Evolutionary conservation across 2,329 filamentous ascomycete genomes (phyloP), one percentile per base, ranked within the genome.

Genomic region (Aureobasidium melanogenum): DNA sequence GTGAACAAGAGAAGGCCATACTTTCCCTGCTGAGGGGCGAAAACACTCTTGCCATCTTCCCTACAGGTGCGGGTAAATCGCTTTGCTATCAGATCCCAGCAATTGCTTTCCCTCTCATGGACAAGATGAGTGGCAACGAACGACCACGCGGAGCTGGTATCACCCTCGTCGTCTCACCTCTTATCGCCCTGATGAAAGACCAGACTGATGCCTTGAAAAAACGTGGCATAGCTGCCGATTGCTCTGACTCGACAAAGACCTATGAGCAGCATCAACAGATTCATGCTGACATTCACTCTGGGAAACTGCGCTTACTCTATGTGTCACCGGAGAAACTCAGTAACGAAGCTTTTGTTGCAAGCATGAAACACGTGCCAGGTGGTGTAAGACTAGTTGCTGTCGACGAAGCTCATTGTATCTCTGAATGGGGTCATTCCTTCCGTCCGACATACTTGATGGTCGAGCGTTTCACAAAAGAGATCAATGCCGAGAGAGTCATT

Each of bases 161-260:
- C 63, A 84, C 80, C 1, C 75, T 84, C 6, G 79, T 84, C 2
- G 79, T 84, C 1, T 84, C 80, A 0, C 81, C 81, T 0, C 69
- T 84, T 3, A 81, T 84, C 56, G 81, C 81, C 1, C 67, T 84
- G 58, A 84, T 84, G 82, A 84, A 84, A 66, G 82, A 85, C 63
- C 83, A 85, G 64, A 81, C 83, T 0, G 82, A 85, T 64, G 77
- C 79, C 1, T 72, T 85, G 22, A 72, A 76, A 50, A 73, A 73
- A 10, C 75, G 77, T 30, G 78, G 78, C 0, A 77, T 85, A 10
- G 66, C 76, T 10, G 83, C 82, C 9, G 82, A 81, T 2, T 79
- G 77, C 7, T 71, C 84, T 12, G 81, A 85, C 66, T 85, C 82
- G 0, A 81, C 77, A 5, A 84, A 83, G 65, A 76, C 68, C 2